phyloP scores from a whole-genome alignment of 768 basidiomycete species.

The Suillus americanus region DNA sequence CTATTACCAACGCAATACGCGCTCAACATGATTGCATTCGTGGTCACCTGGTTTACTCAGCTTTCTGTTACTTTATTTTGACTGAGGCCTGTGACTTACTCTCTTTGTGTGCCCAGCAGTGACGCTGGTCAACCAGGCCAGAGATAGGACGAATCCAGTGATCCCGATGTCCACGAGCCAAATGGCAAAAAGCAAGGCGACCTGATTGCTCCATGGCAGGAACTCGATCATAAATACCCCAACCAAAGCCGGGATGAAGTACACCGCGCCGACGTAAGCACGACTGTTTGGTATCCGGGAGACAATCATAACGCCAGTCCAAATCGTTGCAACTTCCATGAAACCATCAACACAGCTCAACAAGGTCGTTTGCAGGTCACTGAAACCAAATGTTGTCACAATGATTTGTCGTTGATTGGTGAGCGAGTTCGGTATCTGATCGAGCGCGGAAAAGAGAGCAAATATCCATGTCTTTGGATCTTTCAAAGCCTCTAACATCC shows the following conservation, averaged over 20 bases:
- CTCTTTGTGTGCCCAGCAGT: slow-evolving; percentile 71
- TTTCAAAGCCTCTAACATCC: slow-evolving; percentile 64
- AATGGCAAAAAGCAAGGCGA: slow-evolving; percentile 58
- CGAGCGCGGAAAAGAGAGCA: slow-evolving; percentile 60
- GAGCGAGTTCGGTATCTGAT: slow-evolving; percentile 65
- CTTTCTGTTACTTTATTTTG: not conserved
- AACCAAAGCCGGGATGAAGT: slow-evolving; percentile 63
- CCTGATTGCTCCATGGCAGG: slow-evolving; percentile 62
- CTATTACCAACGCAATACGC: slow-evolving; percentile 71
- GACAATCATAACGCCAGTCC: slow-evolving; percentile 57
- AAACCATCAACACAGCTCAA: slow-evolving; percentile 66
- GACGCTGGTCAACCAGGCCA: slow-evolving; percentile 65
- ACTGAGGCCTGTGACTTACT: slow-evolving; percentile 38
- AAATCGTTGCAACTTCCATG: slow-evolving; percentile 71
- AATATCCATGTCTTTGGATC: slow-evolving; percentile 81
- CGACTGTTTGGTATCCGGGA: slow-evolving; percentile 55
- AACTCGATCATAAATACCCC: slow-evolving; percentile 63
- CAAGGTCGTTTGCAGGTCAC: slow-evolving; percentile 62
- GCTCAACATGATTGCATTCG: slow-evolving; percentile 70
- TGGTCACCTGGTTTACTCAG: slow-evolving; percentile 20
- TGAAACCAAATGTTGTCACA: slow-evolving; percentile 65
- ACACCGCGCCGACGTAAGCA: slow-evolving; percentile 63
- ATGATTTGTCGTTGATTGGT: slow-evolving; percentile 69
- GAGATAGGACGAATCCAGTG: slow-evolving; percentile 58
- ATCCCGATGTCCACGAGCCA: slow-evolving; percentile 43